Evolutionary conservation across 192 early-diverging fungal genomes (phyloP).

Genomic region (Coemansia sp.): DNA sequence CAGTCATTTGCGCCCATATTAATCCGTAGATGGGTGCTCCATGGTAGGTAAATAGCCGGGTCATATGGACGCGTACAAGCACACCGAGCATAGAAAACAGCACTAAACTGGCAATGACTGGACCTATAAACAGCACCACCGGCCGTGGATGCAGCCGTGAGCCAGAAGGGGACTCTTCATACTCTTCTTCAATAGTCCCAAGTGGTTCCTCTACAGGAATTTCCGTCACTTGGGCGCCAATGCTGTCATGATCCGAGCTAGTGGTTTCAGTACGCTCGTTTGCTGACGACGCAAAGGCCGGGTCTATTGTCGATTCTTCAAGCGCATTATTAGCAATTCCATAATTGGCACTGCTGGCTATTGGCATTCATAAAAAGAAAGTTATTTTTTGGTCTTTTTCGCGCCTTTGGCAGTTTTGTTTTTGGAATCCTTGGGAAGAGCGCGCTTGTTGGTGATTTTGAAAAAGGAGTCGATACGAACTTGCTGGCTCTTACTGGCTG

Average conservation of each 20-base stretch:
- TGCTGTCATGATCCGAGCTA: too few relatives aligned
- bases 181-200: constrained; percentile 14
- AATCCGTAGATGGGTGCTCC: constrained; percentile 62
- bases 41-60: constrained; percentile 56
- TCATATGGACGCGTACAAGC: constrained; percentile 60
- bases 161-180: constrained; percentile 1
- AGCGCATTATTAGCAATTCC: too few relatives aligned
- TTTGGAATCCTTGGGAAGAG: background rate
- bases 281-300: too few relatives aligned
- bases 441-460: constrained; percentile 47
- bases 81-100: constrained; percentile 64
- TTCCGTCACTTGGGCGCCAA: constrained; percentile 1
- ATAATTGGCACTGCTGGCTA: too few relatives aligned
- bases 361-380: background rate
- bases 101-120: constrained; percentile 24
- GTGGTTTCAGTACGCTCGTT: too few relatives aligned
- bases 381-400: constrained; percentile 2
- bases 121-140: constrained; percentile 14
- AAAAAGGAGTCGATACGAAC: constrained; percentile 93
- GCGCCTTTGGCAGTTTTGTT: background rate
- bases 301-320: too few relatives aligned
- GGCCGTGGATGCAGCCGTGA: constrained; percentile 8
- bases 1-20: constrained; percentile 65
- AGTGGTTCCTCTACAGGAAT: constrained; percentile 25
- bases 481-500: constrained; percentile 76